phyloP scores from a whole-genome alignment of 352 stramenopile genomes.

The Phytopythium litorale region DNA sequence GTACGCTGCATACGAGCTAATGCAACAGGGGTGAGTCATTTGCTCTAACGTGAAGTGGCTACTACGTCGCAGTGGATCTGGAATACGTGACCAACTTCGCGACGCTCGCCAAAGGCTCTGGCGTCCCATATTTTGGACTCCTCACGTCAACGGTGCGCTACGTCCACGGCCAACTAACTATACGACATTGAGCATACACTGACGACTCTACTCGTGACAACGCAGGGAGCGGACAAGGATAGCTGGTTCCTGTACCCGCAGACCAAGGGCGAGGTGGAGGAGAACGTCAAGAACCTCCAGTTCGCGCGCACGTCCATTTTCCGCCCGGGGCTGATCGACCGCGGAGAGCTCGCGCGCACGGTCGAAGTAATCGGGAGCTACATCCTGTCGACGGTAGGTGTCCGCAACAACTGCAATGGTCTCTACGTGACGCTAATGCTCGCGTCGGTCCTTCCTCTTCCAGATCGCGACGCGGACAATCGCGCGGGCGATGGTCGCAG shows the following conservation, averaged over 20 bases:
- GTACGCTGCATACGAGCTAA: conserved; percentile 8
- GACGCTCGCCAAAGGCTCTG: conserved; percentile 32
- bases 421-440: background rate
- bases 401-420: too few relatives aligned
- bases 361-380: conserved; percentile 44
- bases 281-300: conserved; percentile 39
- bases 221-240: conserved; percentile 49
- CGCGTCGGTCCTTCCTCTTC: background rate
- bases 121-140: conserved; percentile 57
- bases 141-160: conserved; percentile 42
- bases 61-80: conserved; percentile 46
- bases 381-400: conserved; percentile 41
- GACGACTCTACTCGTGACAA: background rate
- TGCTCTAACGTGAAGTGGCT: background rate
- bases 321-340: conserved; percentile 51
- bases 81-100: conserved; percentile 54
- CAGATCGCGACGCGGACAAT: conserved; percentile 50
- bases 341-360: conserved; percentile 40
- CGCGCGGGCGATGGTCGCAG: conserved; percentile 52
- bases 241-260: conserved; percentile 75
- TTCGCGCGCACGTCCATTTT: conserved; percentile 64
- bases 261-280: conserved; percentile 67
- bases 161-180: background rate
- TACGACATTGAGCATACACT: background rate
- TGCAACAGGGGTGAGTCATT: background rate